Percentiles rank a stretch among this genome's conserved stretches.
phyloP scores from a whole-genome alignment of 768 basidiomycete genomes.

The Boletus subcaerulescens region DNA sequence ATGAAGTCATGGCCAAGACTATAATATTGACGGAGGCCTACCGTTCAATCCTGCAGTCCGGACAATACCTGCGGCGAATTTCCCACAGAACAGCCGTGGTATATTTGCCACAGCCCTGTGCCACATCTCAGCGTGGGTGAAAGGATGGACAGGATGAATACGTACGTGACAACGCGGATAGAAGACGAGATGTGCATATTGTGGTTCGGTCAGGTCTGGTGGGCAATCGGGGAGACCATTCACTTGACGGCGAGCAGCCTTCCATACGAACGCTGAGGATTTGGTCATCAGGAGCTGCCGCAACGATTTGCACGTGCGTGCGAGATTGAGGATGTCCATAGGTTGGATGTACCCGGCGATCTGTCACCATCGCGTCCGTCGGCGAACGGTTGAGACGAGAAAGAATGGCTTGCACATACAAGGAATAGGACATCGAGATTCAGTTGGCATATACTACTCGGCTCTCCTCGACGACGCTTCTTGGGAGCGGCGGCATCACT shows the following conservation, averaged over 20 bases:
- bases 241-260: background rate
- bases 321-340: background rate
- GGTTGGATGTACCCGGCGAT: background rate
- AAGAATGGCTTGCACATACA: background rate
- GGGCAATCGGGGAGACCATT: background rate
- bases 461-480: no score
- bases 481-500: no score
- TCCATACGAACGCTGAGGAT: background rate
- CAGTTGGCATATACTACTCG: background rate
- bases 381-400: background rate
- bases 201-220: background rate
- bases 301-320: background rate
- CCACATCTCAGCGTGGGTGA: background rate
- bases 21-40: background rate
- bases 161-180: background rate
- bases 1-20: background rate
- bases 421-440: slow-evolving; percentile 12
- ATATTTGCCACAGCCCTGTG: slow-evolving; percentile 12
- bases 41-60: background rate
- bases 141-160: background rate
- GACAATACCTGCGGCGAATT: slow-evolving; percentile 16
- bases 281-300: background rate
- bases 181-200: background rate
- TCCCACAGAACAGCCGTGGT: slow-evolving; percentile 7
- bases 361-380: background rate